These are phyloP conservation scores for Podospora didyma DNA, from an alignment of 495 filamentous ascomycete genomes.

Conservation along the genomic window DNA sequence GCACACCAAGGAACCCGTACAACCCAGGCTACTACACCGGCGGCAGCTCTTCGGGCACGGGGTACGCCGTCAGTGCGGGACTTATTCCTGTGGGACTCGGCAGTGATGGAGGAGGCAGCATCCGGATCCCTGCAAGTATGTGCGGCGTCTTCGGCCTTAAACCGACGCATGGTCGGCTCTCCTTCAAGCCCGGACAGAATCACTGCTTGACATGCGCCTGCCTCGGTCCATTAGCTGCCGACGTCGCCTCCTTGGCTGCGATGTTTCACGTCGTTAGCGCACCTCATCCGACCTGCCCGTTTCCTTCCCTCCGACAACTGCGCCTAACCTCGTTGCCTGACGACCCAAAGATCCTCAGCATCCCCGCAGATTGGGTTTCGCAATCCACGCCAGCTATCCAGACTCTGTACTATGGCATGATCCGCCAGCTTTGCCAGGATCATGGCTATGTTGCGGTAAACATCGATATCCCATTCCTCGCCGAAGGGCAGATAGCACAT, in stretches of 20 bases:
- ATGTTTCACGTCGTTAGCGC: slow-evolving; percentile 67
- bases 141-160: slow-evolving; percentile 85
- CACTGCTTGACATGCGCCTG: slow-evolving; percentile 60
- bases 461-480: slow-evolving; percentile 68
- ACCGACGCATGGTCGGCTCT: slow-evolving; percentile 69
- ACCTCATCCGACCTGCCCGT: slow-evolving; percentile 59
- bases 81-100: slow-evolving; percentile 78
- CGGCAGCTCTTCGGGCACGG: slow-evolving; percentile 77
- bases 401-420: slow-evolving; percentile 51
- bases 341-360: slow-evolving; percentile 52
- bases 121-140: slow-evolving; percentile 72
- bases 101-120: slow-evolving; percentile 76
- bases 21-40: slow-evolving; percentile 74
- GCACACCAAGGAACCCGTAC: slow-evolving; percentile 76
- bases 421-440: slow-evolving; percentile 52
- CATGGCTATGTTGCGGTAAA: slow-evolving; percentile 60
- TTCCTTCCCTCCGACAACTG: slow-evolving; percentile 31
- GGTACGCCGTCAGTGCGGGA: slow-evolving; percentile 66
- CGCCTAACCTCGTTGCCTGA: slow-evolving; percentile 3
- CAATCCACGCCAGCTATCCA: slow-evolving; percentile 61
- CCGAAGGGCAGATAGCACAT: slow-evolving; percentile 73
- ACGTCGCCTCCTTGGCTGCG: slow-evolving; percentile 67
- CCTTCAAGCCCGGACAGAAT: slow-evolving; percentile 54
- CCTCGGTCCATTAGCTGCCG: slow-evolving; percentile 68
- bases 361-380: slow-evolving; percentile 66